Conservation (phyloP, 176 grass and related monocot genomes). For the Bonia amplexicaulis region DNA sequence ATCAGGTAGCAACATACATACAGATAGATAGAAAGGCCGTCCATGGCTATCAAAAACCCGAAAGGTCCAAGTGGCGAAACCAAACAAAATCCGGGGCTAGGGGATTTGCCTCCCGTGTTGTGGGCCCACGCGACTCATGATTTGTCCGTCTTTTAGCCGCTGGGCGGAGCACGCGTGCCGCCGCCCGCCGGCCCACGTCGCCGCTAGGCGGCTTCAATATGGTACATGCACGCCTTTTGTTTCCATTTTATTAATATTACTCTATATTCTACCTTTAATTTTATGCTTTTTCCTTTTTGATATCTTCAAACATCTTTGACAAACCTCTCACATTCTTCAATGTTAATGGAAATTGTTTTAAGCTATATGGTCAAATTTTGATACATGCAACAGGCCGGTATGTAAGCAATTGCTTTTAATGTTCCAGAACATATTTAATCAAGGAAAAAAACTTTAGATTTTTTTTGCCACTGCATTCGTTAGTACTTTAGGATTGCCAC, state of each 20-base stretch:
- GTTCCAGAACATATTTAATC: too few relatives aligned
- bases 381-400: too few relatives aligned
- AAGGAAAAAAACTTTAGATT: too few relatives aligned
- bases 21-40: not conserved
- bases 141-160: not conserved
- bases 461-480: too few relatives aligned
- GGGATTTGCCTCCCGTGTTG: not conserved
- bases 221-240: not conserved
- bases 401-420: too few relatives aligned
- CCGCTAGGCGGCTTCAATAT: not conserved
- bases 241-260: not conserved
- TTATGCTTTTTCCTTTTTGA: too few relatives aligned
- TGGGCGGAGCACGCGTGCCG: conserved; percentile 32
- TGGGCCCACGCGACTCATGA: not conserved
- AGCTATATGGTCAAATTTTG: too few relatives aligned
- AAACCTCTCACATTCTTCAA: too few relatives aligned
- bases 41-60: not conserved
- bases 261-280: too few relatives aligned
- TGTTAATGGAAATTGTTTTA: too few relatives aligned
- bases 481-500: too few relatives aligned
- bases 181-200: not conserved
- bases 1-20: not conserved
- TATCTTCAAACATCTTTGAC: too few relatives aligned
- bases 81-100: not conserved
- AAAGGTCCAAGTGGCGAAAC: not conserved